phyloP scores from a whole-genome alignment of 2,329 filamentous ascomycete species.

The Tolypocladium tropicale region DNA sequence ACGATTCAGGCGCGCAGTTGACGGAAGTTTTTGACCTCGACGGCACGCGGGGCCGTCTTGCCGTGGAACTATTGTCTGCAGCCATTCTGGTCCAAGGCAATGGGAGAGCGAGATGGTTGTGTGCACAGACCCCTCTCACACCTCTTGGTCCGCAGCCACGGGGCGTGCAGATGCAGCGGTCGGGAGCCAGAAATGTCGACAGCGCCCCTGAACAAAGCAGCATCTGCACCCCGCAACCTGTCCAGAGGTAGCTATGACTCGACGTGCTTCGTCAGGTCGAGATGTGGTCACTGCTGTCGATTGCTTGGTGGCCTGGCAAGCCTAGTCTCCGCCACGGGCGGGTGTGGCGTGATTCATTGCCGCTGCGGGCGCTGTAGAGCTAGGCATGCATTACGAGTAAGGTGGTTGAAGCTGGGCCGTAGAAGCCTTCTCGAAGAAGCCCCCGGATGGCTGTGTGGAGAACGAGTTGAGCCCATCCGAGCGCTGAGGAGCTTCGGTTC shows the following conservation, averaged over 20 bases:
- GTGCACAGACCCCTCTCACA: neutral
- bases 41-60: neutral
- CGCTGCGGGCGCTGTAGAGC: neutral
- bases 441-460: neutral
- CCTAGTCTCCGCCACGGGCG: neutral
- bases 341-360: neutral
- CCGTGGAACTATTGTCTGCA: neutral
- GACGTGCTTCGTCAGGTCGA: neutral
- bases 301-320: neutral
- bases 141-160: neutral
- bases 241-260: neutral
- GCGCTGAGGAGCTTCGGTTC: neutral
- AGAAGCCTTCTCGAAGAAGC: neutral
- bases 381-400: neutral
- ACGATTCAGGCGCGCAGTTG: neutral
- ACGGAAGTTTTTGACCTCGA: neutral
- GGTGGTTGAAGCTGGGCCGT: neutral
- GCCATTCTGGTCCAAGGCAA: too few species aligned
- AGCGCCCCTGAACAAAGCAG: neutral
- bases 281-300: neutral
- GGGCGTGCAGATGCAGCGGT: neutral
- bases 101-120: neutral
- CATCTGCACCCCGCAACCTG: neutral
- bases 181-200: neutral
- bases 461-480: neutral